Evolutionary conservation across 345 rosid species (phyloP), one percentile per base, ranked within the genome.

Genomic region (Murraya paniculata): DNA sequence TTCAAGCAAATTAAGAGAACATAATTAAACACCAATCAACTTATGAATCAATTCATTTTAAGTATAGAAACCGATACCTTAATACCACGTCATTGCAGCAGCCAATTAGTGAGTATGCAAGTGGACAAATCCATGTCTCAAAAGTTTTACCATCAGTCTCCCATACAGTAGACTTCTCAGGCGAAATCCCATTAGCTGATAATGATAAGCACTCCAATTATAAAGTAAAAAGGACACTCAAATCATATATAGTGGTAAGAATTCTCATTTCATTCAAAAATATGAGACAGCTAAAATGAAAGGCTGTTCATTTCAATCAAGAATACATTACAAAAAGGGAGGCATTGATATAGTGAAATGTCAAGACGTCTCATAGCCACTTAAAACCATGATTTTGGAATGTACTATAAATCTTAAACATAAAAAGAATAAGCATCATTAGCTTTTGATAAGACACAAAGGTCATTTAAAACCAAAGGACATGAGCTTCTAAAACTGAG

Each of bases 61-160:
- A 62, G 28, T 4, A 62, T 62, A 66, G 31, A 9, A 82, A 76
- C 48, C 72, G 78, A 27, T 81, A 92, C 99, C 98, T 91, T 78
- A 95, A 77, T 69, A 93, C 90, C 77, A 87, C 86, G 85, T 95
- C 97, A 78, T 81, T 83, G 88, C 97, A 87, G 83, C 84, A 86
- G 79, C 93, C 89, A 75, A 93, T 82, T 79, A 93, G 79, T 33
- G 91, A 88, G 88, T 88, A 89, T 77, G 88, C 97, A 78, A 95
- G 97, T 68, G 88, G 93, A 80, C 99, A 95, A 71, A 93, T 92
- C 99, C 99, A 95, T 80, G 30, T 76, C 79, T 93, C 93, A 83
- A 95, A 95, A 72, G 82, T 87, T 85, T 91, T 93, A 78, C 86
- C 87, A 60, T 60, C 67, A 21, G 99, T 93, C 83, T 87, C 90